Evolutionary conservation across 2,329 filamentous ascomycete genomes (phyloP), one percentile per base, ranked within the genome.

Genomic region (Aspergillus sp.): DNA sequence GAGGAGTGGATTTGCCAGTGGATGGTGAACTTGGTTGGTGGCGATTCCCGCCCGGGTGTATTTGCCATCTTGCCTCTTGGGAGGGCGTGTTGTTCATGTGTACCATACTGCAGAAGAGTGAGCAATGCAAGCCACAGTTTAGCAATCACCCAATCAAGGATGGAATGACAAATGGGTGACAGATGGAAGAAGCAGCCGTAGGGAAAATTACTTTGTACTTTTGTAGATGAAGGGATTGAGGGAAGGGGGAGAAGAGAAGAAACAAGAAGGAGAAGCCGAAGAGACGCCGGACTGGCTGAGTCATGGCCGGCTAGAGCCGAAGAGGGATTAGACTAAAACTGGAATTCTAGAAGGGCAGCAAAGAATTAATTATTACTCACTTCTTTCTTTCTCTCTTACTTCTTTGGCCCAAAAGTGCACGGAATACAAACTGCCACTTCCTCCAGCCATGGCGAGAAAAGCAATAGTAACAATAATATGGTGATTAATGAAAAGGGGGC

Each of bases 381-480:
- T 25, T 50, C 47, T 17, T 32, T 30, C 15, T 19, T 17, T 17
- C 47, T 50, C n/a, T 19, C 1, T 9, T 12, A 12, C 12, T 28
- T 28, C 25, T 28, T 28, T 28, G 25, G 32, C 32, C 28, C 25
- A 28, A 30, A 50, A 25, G 47, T 50, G 60, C 60, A 62, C 60
- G 60, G 60, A 57, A 54, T 57, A 49, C 60, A 49, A 49, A 15
- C 57, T 62, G 60, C 57, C 57, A 36, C 32, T 36, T 60, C 36
- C 57, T 59, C 50, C 53, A 45, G 21, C 25, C 25, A 50, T 50
- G 47, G 47, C 47, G 47, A 50, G n/a, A 62, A 61, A 59, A 59
- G 60, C 55, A 62, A 62, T 49, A 41, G 47, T 47, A 56, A 43
- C 30, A 39, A 25, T 55, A 43, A 52, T 43, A 50, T 13, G 32